Conservation (phyloP, 2,329 filamentous ascomycete genomes). For the Plenodomus biglobosus region DNA sequence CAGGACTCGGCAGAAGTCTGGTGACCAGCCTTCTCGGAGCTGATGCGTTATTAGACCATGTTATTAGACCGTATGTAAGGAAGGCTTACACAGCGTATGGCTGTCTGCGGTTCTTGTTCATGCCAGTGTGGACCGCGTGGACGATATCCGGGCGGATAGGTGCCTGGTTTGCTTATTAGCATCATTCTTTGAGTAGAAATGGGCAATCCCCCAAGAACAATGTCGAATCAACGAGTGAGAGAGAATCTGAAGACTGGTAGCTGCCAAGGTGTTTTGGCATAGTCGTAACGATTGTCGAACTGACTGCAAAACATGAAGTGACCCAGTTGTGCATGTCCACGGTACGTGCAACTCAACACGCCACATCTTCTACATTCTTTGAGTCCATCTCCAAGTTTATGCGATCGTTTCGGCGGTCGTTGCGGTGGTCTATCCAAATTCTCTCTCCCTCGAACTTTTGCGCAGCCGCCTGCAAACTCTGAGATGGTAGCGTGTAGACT, state of each 20-base stretch:
- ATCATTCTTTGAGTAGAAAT: not conserved
- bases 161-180: conserved; percentile 47
- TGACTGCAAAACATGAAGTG: conserved; percentile 2
- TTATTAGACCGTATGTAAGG: conserved; percentile 2
- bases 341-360: not conserved
- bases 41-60: conserved; percentile 22
- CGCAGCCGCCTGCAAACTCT: conserved; percentile 14
- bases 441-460: conserved; percentile 2
- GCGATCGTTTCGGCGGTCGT: conserved; percentile 11
- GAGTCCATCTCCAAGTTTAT: conserved; percentile 7
- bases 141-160: conserved; percentile 99
- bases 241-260: not conserved
- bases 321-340: not conserved
- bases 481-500: conserved; percentile 21
- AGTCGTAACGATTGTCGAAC: not conserved
- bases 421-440: conserved; percentile 6
- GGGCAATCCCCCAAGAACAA: not conserved
- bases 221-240: not conserved
- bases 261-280: not conserved
- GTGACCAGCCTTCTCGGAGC: conserved; percentile 96
- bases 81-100: conserved; percentile 85
- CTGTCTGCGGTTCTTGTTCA: conserved; percentile 99
- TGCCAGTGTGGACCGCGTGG: conserved; percentile 97
- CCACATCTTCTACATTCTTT: conserved; percentile 3
- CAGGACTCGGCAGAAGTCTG: conserved; percentile 99